phyloP scores from a whole-genome alignment of 2,329 filamentous ascomycete species.

The Venturia asperata region DNA sequence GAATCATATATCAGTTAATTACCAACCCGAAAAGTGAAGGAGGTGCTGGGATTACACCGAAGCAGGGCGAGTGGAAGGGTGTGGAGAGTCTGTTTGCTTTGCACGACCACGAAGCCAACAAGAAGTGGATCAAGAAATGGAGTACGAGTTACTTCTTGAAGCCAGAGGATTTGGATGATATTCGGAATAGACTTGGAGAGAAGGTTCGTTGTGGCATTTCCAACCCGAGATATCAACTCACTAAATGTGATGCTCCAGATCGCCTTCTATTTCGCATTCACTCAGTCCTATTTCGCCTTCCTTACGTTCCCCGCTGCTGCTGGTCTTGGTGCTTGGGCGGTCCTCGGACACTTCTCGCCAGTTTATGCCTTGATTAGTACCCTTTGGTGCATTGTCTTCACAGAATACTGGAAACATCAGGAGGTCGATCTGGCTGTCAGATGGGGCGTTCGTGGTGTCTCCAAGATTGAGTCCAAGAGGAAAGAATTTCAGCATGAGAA shows the following conservation, averaged over 20 bases:
- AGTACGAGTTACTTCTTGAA: slow-evolving; percentile 40
- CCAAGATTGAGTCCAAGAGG: slow-evolving; percentile 68
- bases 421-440: slow-evolving; percentile 78
- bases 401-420: slow-evolving; percentile 94
- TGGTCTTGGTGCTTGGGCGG: slow-evolving; percentile 68
- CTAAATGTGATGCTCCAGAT: slow-evolving; percentile 44
- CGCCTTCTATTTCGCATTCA: slow-evolving; percentile 92
- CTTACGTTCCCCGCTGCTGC: slow-evolving; percentile 73
- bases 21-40: slow-evolving; percentile 42
- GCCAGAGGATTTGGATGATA: slow-evolving; percentile 44
- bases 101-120: slow-evolving; percentile 46
- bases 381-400: slow-evolving; percentile 83
- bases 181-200: slow-evolving; percentile 44
- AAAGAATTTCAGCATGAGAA: slow-evolving; percentile 73
- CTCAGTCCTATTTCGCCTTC: slow-evolving; percentile 84
- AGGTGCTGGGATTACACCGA: slow-evolving; percentile 45
- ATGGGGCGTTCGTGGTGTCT: slow-evolving; percentile 84
- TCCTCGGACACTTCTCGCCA: slow-evolving; percentile 78
- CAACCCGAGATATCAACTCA: too few relatives aligned
- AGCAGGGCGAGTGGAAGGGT: slow-evolving; percentile 44
- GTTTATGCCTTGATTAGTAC: slow-evolving; percentile 71
- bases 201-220: slow-evolving; percentile 30
- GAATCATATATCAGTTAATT: slow-evolving; percentile 75
- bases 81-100: slow-evolving; percentile 45
- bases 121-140: slow-evolving; percentile 49